phyloP scores from a whole-genome alignment of 495 filamentous ascomycete genomes.

The Hypoxylon perforatum region DNA sequence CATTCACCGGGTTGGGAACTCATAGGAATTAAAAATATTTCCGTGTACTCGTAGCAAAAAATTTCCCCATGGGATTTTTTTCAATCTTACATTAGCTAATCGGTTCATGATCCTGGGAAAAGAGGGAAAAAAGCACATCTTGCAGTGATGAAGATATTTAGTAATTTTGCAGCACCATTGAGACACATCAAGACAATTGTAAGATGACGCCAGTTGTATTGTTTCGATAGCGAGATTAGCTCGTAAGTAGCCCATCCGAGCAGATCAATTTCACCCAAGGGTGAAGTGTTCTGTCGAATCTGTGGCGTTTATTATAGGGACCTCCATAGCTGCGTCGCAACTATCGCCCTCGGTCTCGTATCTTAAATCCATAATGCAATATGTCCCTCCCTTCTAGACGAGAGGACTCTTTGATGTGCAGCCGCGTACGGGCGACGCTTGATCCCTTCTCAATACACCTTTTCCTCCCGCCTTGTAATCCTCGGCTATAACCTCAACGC shows the following conservation, averaged over 20 bases:
- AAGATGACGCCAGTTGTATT: background rate
- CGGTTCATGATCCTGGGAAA: no score
- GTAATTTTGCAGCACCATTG: background rate
- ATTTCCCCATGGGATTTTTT: no score
- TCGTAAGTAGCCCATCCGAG: background rate
- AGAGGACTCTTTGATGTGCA: background rate
- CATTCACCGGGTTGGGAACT: background rate
- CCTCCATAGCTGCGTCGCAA: conserved; percentile 10
- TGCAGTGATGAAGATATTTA: no score
- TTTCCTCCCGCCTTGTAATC: conserved; percentile 18
- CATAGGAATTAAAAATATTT: background rate
- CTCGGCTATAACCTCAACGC: conserved; percentile 11
- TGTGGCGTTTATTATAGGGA: conserved; percentile 9
- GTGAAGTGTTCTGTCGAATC: conserved; percentile 1
- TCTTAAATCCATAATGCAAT: background rate
- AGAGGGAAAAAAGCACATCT: no score
- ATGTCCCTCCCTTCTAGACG: background rate
- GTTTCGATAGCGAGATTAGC: background rate
- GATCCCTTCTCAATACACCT: background rate
- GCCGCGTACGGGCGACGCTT: background rate
- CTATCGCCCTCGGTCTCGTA: conserved; percentile 4
- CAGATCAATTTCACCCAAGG: conserved; percentile 2
- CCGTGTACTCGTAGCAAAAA: no score
- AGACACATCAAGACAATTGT: background rate
- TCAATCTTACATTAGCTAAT: no score